Evolutionary conservation across 2,329 filamentous ascomycete species (phyloP), one percentile per base, ranked within the genome.

Genomic region (Colletotrichum destructivum): DNA sequence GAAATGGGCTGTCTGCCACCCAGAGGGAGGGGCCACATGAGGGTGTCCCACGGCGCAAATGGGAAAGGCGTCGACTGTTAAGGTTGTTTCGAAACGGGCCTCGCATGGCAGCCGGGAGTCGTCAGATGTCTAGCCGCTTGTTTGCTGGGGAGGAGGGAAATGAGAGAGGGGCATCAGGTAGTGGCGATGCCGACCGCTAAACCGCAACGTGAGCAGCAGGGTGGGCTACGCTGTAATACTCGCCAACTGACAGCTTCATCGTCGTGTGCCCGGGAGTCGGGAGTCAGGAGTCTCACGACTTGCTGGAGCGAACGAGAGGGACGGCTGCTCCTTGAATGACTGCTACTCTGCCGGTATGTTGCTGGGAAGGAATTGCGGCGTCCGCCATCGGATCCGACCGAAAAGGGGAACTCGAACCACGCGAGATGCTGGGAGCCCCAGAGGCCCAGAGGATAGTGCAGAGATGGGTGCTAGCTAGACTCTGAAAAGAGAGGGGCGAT

Each of bases 401-500:
- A 46, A 18, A 51, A 57, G 26, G 23, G n/a, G 44, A 47, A 51
- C 35, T 44, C 26, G 40, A 57, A 23, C 51, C 63, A 67, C n/a
- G 64, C 23, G 57, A 67, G 56, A 56, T 44, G 42, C 47, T 59
- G 49, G 56, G 63, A 44, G 31, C 21, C 44, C 54, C 38, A 63
- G 67, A 47, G 11, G 57, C 52, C 38, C 65, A n/a, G 52, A 62
- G 42, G 51, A 46, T 47, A n/a, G 38, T 54, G 38, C 46, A 26
- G 46, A 62, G 46, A 52, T 40, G 59, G 26, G 26, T 5, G 26
- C 26, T 31, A 31, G 26, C 57, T 57, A 62, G 52, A 51, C 57
- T 38, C n/a, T 60, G 66, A 63, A 64, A 69, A 69, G 69, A 64
- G 69, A 71, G 69, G 69, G 69, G 65, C 69, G 69, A 71, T 71